Conservation (phyloP, 768 basidiomycete genomes). For the Lepiota venenata region DNA sequence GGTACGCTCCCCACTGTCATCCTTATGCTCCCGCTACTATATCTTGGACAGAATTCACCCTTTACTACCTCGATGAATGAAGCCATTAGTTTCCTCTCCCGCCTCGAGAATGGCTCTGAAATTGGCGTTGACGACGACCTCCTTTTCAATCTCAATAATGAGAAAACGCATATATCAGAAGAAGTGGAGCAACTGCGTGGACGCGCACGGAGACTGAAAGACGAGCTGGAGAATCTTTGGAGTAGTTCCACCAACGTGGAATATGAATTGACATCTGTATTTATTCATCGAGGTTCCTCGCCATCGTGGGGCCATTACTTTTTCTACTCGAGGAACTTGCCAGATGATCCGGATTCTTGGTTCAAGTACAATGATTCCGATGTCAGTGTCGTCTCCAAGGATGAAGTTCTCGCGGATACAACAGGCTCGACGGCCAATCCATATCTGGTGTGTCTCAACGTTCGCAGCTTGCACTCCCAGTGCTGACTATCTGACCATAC, state of each 20-base stretch:
- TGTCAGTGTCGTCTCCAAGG: slow-evolving; percentile 71
- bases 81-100: slow-evolving; percentile 55
- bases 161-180: slow-evolving; percentile 45
- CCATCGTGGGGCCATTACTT: slow-evolving; percentile 94
- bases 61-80: slow-evolving; percentile 53
- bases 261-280: slow-evolving; percentile 93
- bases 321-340: slow-evolving; percentile 89
- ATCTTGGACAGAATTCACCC: slow-evolving; percentile 51
- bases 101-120: slow-evolving; percentile 37
- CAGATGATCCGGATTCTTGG: slow-evolving; percentile 78
- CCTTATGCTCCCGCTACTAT: slow-evolving; percentile 4
- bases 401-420: slow-evolving; percentile 86
- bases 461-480: background rate
- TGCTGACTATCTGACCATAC: slow-evolving; percentile 6
- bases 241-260: slow-evolving; percentile 56
- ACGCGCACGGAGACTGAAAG: slow-evolving; percentile 53
- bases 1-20: slow-evolving; percentile 34
- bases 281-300: slow-evolving; percentile 88
- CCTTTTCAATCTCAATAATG: slow-evolving; percentile 44
- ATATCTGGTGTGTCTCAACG: slow-evolving; percentile 60
- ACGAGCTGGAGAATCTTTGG: slow-evolving; percentile 76
- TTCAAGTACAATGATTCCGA: slow-evolving; percentile 96
- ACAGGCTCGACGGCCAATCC: slow-evolving; percentile 91
- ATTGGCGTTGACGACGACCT: slow-evolving; percentile 63
- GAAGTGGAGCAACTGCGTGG: slow-evolving; percentile 58